Evolutionary conservation across 2,329 filamentous ascomycete genomes (phyloP).

Genomic region (Cladosporium sp.): DNA sequence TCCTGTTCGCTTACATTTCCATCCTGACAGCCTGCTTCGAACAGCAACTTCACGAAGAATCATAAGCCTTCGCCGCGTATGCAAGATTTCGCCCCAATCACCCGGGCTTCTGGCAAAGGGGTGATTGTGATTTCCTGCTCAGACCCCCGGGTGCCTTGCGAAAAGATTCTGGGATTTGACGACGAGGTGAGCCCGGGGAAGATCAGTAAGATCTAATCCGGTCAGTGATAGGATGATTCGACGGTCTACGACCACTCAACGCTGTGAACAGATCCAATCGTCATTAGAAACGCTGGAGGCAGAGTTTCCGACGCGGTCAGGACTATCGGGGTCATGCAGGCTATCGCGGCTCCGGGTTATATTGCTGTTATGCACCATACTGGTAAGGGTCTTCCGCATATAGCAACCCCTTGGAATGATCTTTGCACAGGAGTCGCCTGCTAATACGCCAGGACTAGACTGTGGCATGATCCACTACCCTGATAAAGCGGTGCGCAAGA

Average conservation of each 20-base stretch:
- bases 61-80: neutral
- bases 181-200: neutral
- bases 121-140: conserved; percentile 10
- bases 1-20: neutral
- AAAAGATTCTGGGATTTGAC: conserved; percentile 10
- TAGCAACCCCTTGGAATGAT: neutral
- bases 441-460: conserved; percentile 12
- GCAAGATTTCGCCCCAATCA: neutral
- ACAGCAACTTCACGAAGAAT: neutral
- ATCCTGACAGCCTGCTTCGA: neutral
- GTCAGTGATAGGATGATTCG: neutral
- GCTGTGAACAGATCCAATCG: conserved; percentile 1
- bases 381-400: conserved; percentile 12
- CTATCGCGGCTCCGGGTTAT: conserved; percentile 5
- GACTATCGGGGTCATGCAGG: conserved; percentile 7
- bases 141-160: conserved; percentile 8
- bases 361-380: conserved; percentile 27
- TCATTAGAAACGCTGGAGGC: conserved; percentile 16
- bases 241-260: neutral
- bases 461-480: conserved; percentile 21
- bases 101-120: neutral
- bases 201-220: neutral
- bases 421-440: neutral
- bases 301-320: conserved; percentile 5
- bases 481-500: conserved; percentile 17